Conservation (phyloP, 2,329 filamentous ascomycete species). For the Epichloe brachyelytri region DNA sequence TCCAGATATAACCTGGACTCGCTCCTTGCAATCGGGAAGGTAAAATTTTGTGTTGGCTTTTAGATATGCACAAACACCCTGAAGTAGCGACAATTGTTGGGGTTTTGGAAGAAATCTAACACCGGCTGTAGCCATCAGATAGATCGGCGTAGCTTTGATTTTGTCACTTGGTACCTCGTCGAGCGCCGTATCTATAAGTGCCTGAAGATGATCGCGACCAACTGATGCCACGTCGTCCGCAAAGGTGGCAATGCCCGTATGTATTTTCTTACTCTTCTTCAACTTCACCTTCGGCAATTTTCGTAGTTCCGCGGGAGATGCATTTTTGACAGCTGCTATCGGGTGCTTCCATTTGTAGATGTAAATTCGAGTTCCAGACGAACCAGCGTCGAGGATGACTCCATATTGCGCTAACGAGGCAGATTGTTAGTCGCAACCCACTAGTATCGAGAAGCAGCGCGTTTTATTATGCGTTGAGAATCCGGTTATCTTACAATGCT, state of each 20-base stretch:
- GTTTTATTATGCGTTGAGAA: background rate
- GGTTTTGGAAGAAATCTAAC: constrained; percentile 71
- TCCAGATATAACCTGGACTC: constrained; percentile 89
- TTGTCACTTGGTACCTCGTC: constrained; percentile 64
- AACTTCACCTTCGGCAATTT: constrained; percentile 70
- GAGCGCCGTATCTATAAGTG: constrained; percentile 70
- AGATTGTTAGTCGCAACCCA: background rate
- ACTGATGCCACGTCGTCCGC: constrained; percentile 63
- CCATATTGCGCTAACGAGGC: constrained; percentile 54
- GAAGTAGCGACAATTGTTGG: constrained; percentile 60
- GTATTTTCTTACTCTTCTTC: constrained; percentile 84
- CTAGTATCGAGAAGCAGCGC: background rate
- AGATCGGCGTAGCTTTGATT: constrained; percentile 76
- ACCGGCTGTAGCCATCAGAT: constrained; percentile 88
- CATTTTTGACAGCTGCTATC: constrained; percentile 46
- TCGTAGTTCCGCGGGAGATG: constrained; percentile 30
- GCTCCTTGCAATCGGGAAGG: constrained; percentile 76
- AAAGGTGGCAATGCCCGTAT: constrained; percentile 86
- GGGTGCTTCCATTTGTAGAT: constrained; percentile 89
- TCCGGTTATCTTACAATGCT: constrained; percentile 14
- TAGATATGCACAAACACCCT: constrained; percentile 73
- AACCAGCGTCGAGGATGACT: constrained; percentile 93
- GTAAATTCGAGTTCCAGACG: constrained; percentile 89
- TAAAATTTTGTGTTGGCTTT: constrained; percentile 64
- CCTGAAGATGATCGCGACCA: constrained; percentile 68